A percentile compares a stretch with the other conserved stretches of the same genome.
These are phyloP conservation scores for Acacia crassicarpa DNA, from an alignment of 306 rosid genomes.

Conservation along the genomic window DNA sequence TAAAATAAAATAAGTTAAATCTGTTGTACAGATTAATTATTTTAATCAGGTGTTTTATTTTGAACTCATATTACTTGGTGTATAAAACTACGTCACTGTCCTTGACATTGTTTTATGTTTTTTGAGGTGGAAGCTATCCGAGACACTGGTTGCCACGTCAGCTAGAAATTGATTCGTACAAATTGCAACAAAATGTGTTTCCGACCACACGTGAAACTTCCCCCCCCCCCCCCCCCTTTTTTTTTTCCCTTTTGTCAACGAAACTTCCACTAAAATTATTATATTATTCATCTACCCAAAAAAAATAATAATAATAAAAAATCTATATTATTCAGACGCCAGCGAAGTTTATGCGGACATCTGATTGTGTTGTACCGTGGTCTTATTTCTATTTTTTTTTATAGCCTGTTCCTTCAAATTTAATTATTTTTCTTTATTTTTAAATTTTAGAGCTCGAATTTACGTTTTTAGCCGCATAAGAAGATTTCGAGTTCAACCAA, in stretches of 20 bases:
- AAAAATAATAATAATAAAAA: conserved; percentile 17
- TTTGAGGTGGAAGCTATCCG: background rate
- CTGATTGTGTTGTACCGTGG: conserved; percentile 22
- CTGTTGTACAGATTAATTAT: too few species aligned
- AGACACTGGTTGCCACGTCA: background rate
- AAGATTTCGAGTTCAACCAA: background rate
- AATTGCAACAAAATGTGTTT: background rate
- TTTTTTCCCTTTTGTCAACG: background rate
- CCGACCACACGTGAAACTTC: background rate
- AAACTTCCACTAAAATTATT: background rate
- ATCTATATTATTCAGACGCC: conserved; percentile 29
- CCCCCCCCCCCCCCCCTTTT: too few species aligned
- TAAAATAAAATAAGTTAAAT: too few species aligned
- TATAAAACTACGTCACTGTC: background rate
- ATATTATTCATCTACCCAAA: too few species aligned
- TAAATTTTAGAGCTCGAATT: background rate
- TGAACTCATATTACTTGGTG: background rate
- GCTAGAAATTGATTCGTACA: background rate
- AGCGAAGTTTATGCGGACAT: conserved; percentile 33
- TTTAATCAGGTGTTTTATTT: too few species aligned
- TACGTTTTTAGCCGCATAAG: background rate
- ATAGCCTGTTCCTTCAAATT: background rate
- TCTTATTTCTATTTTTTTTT: background rate
- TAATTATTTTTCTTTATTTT: background rate
- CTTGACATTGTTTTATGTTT: background rate